phyloP scores from a whole-genome alignment of 2,329 filamentous ascomycete genomes.

The Juglanconis oblonga region DNA sequence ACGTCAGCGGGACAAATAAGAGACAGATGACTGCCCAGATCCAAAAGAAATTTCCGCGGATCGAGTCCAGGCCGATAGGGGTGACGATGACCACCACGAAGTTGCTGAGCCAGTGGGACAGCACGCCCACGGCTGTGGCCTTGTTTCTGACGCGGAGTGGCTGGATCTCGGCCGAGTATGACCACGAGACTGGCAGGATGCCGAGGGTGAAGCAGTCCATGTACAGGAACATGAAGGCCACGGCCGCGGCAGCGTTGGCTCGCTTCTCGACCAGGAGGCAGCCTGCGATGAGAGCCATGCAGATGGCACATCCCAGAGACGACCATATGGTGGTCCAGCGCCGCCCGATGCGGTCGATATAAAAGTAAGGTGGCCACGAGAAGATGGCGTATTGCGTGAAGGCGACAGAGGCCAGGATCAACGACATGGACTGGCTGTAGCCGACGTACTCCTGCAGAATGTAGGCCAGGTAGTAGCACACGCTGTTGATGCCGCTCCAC shows the following conservation, averaged over 20 bases:
- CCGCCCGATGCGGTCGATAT: conserved; percentile 65
- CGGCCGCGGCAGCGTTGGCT: conserved; percentile 10
- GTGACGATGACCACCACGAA: conserved; percentile 38
- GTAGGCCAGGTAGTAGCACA: conserved; percentile 24
- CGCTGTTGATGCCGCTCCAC: conserved; percentile 28
- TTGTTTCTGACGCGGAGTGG: conserved; percentile 90
- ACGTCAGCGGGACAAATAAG: not conserved
- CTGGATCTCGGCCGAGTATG: conserved; percentile 91
- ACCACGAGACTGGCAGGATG: conserved; percentile 49
- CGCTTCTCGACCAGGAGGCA: not conserved
- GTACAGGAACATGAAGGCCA: conserved; percentile 21
- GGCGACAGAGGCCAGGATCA: conserved; percentile 55
- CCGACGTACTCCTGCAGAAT: conserved; percentile 7
- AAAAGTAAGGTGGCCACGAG: conserved; percentile 58
- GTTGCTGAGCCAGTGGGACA: conserved; percentile 63
- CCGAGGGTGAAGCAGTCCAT: conserved; percentile 21
- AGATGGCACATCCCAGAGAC: conserved; percentile 58
- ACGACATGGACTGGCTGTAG: conserved; percentile 42
- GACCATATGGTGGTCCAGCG: conserved; percentile 73
- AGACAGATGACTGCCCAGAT: conserved; percentile 34
- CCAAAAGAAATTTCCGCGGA: conserved; percentile 37
- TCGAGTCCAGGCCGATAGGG: conserved; percentile 33
- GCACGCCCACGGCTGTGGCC: conserved; percentile 86
- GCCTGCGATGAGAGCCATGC: conserved; percentile 62
- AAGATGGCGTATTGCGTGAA: conserved; percentile 49